Evolutionary conservation across 2,329 filamentous ascomycete genomes (phyloP).

Genomic region (Akanthomyces dipterigenus): DNA sequence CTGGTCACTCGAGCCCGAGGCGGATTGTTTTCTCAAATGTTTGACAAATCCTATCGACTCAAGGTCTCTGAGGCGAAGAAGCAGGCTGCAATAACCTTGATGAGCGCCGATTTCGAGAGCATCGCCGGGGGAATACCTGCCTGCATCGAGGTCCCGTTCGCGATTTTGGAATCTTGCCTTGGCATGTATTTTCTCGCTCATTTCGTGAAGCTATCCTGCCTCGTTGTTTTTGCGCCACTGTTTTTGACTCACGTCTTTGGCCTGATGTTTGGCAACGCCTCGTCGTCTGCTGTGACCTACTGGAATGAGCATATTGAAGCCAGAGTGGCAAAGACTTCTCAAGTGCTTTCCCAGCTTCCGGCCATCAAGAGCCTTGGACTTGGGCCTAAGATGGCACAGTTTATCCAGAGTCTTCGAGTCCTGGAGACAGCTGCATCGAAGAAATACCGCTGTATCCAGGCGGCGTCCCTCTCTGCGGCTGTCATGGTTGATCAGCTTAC

Average conservation of each 20-base stretch:
- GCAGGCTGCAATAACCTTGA: not conserved
- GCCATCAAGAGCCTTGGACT: not conserved
- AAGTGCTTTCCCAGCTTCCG: not conserved
- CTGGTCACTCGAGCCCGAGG: not conserved
- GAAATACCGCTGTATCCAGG: not conserved
- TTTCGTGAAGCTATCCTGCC: not conserved
- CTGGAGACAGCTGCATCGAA: not conserved
- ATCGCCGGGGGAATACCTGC: not conserved
- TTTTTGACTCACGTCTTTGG: not conserved
- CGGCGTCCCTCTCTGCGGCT: not conserved
- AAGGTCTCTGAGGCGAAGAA: not conserved
- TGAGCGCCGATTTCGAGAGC: not conserved
- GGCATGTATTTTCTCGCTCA: not conserved
- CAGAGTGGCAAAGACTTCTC: not conserved
- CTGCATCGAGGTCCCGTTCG: not conserved
- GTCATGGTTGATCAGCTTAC: not conserved
- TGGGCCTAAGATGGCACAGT: not conserved
- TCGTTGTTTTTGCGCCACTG: not conserved
- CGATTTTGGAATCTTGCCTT: not conserved
- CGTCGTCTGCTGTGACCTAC: not conserved
- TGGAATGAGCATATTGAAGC: not conserved
- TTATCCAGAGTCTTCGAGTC: not conserved
- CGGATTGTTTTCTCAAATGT: not conserved
- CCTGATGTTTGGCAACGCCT: not conserved
- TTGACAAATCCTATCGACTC: not conserved